Evolutionary conservation across 768 basidiomycete genomes (phyloP), one percentile per base, ranked within the genome.

Genomic region (Tubosaeta brunneosetosa): DNA sequence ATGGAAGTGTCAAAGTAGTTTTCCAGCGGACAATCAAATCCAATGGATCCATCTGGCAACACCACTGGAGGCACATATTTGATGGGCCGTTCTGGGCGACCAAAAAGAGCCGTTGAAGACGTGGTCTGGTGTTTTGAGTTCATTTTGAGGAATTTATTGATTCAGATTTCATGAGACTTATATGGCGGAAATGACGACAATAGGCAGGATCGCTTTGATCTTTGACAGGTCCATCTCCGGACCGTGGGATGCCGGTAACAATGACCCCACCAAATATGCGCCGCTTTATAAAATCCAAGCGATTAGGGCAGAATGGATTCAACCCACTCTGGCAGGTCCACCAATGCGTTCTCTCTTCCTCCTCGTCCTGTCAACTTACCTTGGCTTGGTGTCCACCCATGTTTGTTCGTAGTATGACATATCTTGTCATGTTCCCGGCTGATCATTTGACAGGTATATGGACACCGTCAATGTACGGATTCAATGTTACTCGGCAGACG

Each of bases 381-480:
- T 25, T 2, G 26, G 63, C 26, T 52, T 55, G 41, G 66, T 57
- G 2, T 4, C 52, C 0, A 47, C 16, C 6, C 66, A 67, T 53
- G 56, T 41, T 0, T n/a, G 66, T 66, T 9, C 45, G 65, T 58
- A 5, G 31, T 27, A 2, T 19, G 10, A 16, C 10, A 8, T 4
- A 4, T 16, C 10, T 8, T 12, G 19, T 41, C 7, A 6, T 9
- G 11, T 25, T 3, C 14, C 7, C 22, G 7, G 14, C 53, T 54
- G 9, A 60, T 16, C 8, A 10, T 41, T 10, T 4, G 46, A 8
- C 51, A 80, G 81, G 78, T n/a, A 56, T 80, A 14, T 84, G 68
- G 67, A 75, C 80, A 52, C 75, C 81, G 3, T 75, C 78, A 64
- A 84, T 86, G 81, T 85, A 59, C 53, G 85, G 85, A 1, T 86